phyloP scores from a whole-genome alignment of 805 yeast species.

The Saturnispora hagleri region DNA sequence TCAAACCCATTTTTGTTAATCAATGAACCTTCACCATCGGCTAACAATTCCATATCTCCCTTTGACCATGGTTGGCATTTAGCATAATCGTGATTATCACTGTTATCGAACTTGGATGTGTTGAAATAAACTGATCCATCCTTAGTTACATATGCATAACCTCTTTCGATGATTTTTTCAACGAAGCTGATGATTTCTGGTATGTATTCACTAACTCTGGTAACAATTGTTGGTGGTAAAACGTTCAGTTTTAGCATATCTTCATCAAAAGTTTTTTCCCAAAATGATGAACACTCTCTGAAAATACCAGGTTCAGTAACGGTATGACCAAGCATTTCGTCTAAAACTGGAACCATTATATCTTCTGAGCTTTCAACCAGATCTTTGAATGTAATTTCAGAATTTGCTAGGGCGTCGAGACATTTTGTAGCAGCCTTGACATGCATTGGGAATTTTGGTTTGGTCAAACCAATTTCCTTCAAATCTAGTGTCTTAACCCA shows the following conservation, averaged over 20 bases:
- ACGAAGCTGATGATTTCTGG: conserved; percentile 87
- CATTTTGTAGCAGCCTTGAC: conserved; percentile 53
- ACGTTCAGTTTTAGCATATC: conserved; percentile 87
- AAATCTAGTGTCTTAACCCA: conserved; percentile 35
- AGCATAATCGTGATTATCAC: conserved; percentile 74
- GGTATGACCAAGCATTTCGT: conserved; percentile 58
- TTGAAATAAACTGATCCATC: conserved; percentile 98
- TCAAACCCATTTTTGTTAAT: conserved; percentile 24
- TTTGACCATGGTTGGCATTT: conserved; percentile 98
- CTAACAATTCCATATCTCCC: conserved; percentile 74
- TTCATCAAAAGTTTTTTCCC: conserved; percentile 78
- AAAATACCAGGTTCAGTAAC: conserved; percentile 83
- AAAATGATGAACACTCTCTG: conserved; percentile 70
- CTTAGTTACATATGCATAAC: conserved; percentile 71
- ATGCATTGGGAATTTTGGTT: conserved; percentile 88
- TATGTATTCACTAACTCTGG: conserved; percentile 91
- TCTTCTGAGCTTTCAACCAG: conserved; percentile 56
- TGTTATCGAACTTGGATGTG: conserved; percentile 68
- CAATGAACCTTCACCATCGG: conserved; percentile 92
- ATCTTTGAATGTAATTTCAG: conserved; percentile 21
- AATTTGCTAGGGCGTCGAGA: conserved; percentile 16
- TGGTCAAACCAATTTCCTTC: conserved; percentile 38
- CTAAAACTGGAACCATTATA: conserved; percentile 65
- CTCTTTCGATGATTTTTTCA: conserved; percentile 60
- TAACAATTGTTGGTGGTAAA: conserved; percentile 72